Base-by-base conservation (phyloP, 1,284 basidiomycete genomes). In the Omphalotus olearius region DNA sequence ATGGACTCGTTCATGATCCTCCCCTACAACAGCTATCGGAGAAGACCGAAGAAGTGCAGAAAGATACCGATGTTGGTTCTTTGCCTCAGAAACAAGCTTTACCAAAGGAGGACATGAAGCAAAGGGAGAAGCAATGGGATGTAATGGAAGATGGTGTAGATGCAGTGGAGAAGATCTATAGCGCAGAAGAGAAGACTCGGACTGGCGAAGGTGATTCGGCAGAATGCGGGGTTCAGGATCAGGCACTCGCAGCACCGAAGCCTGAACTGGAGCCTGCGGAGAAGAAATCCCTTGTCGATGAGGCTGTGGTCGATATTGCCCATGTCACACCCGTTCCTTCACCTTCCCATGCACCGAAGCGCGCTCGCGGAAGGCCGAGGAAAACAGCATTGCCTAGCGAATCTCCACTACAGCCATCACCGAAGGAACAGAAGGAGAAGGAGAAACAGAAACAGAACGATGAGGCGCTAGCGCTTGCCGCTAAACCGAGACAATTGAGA, bases 11-110 rank as follows among this genome's bases (percentile, higher is more conserved):
- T 9, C 30, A 33, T 33, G 30, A 2, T 33, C 30, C n/a, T 16
- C 9, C 3, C 17, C n/a, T 30, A 36, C 17, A 17, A 17, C 16
- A 35, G 13, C 33, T 3, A 40, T 7, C n/a, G 38, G 38, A 14
- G 40, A 44, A 16, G 39, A 35, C 16, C 40, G 30, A 52, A 26
- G 50, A 36, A 41, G 44, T 16, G 38, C 14, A 45, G 20, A 44
- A 46, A 35, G 26, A 33, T 35, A 3, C 13, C 13, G 30, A 33
- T 2, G 7, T 33, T 33, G 30, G 13, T 33, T 9, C 30, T 13
- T 33, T 33, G 30, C 13, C 30, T 33, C 30, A 9, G 30, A 40
- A n/a, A 4, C 38, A 40, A 40, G 9, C 14, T 17, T 2, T 40
- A 17, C 23, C 11, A 23, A 40, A 23, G 39, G n/a, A 17, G 39